phyloP scores from a whole-genome alignment of 257 asterid species.

The Petunia secreta region DNA sequence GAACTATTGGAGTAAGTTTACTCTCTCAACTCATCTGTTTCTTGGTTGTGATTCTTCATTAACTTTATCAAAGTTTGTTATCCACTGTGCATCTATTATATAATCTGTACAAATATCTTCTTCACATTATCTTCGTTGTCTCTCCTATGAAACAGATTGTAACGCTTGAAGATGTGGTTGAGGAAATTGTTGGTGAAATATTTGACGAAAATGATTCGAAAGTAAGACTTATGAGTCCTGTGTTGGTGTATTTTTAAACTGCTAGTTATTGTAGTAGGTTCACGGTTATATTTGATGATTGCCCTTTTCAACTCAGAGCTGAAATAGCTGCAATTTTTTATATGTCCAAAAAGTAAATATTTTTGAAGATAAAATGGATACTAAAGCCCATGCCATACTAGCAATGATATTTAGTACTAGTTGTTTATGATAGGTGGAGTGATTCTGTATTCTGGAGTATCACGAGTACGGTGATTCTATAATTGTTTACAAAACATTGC shows the following conservation, averaged over 20 bases:
- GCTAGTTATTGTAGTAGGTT: slow-evolving; percentile 25
- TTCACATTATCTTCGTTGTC: slow-evolving; percentile 22
- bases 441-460: slow-evolving; percentile 1
- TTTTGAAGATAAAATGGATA: neutral
- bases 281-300: slow-evolving; percentile 20
- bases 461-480: neutral
- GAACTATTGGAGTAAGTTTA: slow-evolving; percentile 93
- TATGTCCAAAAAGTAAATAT: neutral
- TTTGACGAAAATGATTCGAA: slow-evolving; percentile 97
- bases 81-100: neutral
- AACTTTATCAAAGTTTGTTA: neutral
- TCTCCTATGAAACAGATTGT: slow-evolving; percentile 65
- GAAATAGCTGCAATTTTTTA: neutral
- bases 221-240: slow-evolving; percentile 50
- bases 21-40: slow-evolving; percentile 19
- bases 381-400: neutral
- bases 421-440: neutral
- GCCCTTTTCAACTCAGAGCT: slow-evolving; percentile 14
- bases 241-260: slow-evolving; percentile 1
- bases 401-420: neutral
- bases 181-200: slow-evolving; percentile 99
- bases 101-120: neutral
- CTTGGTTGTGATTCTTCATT: neutral
- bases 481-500: neutral
- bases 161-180: slow-evolving; percentile 98